Conservation (phyloP, 176 grass and related monocot genomes). For the Oryza brachyantha region DNA sequence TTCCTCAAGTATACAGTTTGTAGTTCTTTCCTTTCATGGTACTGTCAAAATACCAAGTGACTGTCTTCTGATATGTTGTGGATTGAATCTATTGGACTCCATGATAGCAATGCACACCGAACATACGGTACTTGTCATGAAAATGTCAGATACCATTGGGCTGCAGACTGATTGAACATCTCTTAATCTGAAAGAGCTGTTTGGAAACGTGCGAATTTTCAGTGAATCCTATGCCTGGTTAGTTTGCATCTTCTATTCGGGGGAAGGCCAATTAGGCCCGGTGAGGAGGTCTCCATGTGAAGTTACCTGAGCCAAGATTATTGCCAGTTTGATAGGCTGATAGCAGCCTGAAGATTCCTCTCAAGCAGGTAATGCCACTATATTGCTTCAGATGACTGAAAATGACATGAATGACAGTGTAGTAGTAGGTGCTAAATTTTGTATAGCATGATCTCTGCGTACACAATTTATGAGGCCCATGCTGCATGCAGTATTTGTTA, state of each 20-base stretch:
- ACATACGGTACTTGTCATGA: constrained; percentile 1
- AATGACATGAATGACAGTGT: background rate
- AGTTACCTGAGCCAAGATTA: background rate
- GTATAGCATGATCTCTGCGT: background rate
- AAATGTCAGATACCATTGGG: background rate
- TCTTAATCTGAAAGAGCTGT: background rate
- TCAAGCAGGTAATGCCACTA: background rate
- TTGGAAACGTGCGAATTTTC: background rate
- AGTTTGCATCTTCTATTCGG: background rate
- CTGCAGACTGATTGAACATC: background rate
- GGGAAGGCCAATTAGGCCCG: background rate
- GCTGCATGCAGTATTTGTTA: background rate
- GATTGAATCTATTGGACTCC: background rate
- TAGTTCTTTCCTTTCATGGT: constrained; percentile 6
- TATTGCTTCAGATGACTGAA: background rate
- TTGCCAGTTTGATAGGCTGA: background rate
- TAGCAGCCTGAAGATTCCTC: background rate
- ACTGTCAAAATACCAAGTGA: constrained; percentile 26
- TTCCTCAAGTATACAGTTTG: constrained; percentile 30
- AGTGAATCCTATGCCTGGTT: background rate
- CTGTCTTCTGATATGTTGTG: background rate
- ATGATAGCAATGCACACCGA: constrained; percentile 27
- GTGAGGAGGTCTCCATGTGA: constrained; percentile 15
- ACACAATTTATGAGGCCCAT: background rate
- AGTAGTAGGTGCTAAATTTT: background rate